Percentiles rank a stretch among this genome's conserved stretches.
These are phyloP conservation scores for Stygiomarasmius scandens DNA, from an alignment of 1,284 basidiomycete species.

Conservation along the genomic window DNA sequence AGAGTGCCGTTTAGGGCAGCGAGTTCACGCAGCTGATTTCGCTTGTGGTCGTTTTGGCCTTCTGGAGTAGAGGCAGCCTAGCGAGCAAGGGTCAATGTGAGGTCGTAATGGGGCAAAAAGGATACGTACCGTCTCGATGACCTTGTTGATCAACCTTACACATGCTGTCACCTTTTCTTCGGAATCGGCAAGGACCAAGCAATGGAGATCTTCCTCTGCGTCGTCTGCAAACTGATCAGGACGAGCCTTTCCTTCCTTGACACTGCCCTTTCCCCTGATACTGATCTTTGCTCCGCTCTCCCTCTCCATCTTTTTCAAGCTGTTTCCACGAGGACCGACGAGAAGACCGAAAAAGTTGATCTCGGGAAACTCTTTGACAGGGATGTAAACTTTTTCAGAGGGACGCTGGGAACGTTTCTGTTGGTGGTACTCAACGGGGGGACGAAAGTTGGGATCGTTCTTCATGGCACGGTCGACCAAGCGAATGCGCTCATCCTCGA, in stretches of 20 bases:
- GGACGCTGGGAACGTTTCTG: conserved; percentile 90
- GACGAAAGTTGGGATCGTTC: conserved; percentile 95
- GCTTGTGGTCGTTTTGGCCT: conserved; percentile 99
- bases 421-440: conserved; percentile 95
- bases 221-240: conserved; percentile 93
- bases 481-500: conserved; percentile 94
- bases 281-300: conserved; percentile 98
- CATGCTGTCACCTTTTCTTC: conserved; percentile 91
- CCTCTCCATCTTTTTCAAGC: conserved; percentile 98
- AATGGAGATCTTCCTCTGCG: conserved; percentile 98
- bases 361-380: conserved; percentile 99
- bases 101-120: conserved; percentile 2
- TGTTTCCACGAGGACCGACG: conserved; percentile 98
- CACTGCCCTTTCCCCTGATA: conserved; percentile 97
- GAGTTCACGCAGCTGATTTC: conserved; percentile 97
- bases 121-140: conserved; percentile 93
- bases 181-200: conserved; percentile 91
- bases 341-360: conserved; percentile 99
- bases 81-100: conserved; percentile 17
- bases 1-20: conserved; percentile 98
- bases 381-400: conserved; percentile 98
- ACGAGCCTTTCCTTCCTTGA: conserved; percentile 97
- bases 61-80: conserved; percentile 98
- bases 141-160: conserved; percentile 94
- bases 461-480: conserved; percentile 97